Evolutionary conservation across 1,139 yeast genomes (phyloP).

Genomic region (Zygotorulaspora mrakii): DNA sequence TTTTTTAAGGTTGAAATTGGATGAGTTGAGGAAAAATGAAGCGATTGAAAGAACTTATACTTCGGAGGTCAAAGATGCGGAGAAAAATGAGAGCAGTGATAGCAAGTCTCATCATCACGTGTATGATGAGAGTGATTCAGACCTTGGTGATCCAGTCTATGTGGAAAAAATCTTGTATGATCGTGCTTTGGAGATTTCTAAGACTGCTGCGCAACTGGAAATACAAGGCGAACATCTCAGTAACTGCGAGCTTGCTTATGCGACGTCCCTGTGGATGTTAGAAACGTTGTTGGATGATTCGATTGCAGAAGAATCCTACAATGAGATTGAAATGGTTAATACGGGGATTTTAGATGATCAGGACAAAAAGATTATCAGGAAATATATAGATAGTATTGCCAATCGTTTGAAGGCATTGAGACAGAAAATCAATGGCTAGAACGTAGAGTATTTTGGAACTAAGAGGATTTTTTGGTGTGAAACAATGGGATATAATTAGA

Average conservation of each 20-base stretch:
- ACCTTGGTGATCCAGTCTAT: constrained; percentile 39
- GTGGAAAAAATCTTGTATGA: constrained; percentile 88
- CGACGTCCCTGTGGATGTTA: constrained; percentile 93
- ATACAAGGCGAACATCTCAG: constrained; percentile 68
- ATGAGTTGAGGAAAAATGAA: constrained; percentile 14
- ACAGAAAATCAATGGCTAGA: constrained; percentile 19
- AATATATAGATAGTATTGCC: constrained; percentile 70
- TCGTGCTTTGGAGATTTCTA: constrained; percentile 86
- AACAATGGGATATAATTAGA: not conserved
- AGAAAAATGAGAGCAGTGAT: constrained; percentile 7
- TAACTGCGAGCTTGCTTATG: constrained; percentile 83
- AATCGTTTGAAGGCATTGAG: constrained; percentile 60
- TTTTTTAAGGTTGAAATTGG: constrained; percentile 42
- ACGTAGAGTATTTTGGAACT: not conserved
- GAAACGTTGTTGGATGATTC: constrained; percentile 64
- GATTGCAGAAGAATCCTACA: constrained; percentile 28
- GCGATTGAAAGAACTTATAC: constrained; percentile 13
- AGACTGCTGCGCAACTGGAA: constrained; percentile 87
- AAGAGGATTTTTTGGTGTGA: not conserved
- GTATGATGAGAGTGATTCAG: constrained; percentile 4
- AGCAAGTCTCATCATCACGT: constrained; percentile 1
- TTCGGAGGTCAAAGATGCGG: constrained; percentile 8
- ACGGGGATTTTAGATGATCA: constrained; percentile 55
- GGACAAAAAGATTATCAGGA: constrained; percentile 70
- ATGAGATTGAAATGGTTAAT: constrained; percentile 17